Conservation (phyloP, 306 rosid genomes). For the Urtica urens region DNA sequence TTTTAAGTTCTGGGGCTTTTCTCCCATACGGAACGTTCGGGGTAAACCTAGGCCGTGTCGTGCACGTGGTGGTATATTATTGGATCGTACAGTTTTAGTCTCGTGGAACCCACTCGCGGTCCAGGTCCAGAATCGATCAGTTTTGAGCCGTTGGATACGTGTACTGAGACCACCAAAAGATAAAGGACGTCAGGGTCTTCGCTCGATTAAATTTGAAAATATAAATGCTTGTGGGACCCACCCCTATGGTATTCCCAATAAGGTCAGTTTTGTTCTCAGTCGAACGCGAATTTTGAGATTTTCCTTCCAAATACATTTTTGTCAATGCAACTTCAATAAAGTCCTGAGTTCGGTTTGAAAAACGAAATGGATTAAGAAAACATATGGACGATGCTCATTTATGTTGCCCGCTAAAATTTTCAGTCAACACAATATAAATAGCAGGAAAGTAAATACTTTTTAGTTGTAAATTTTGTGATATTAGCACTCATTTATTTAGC, state of each 20-base stretch:
- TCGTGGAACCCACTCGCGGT: not conserved
- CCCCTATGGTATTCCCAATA: conserved; percentile 42
- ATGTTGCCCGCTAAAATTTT: too few relatives aligned
- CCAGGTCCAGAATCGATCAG: not conserved
- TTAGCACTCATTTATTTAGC: too few relatives aligned
- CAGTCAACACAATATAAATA: too few relatives aligned
- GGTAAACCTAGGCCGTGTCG: not conserved
- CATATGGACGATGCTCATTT: too few relatives aligned
- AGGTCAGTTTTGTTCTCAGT: too few relatives aligned
- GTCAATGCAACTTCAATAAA: too few relatives aligned
- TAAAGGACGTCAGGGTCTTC: not conserved
- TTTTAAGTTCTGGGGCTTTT: conserved; percentile 13
- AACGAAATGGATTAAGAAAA: too few relatives aligned
- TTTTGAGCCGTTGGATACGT: conserved; percentile 15
- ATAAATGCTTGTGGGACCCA: conserved; percentile 29
- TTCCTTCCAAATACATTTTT: too few relatives aligned
- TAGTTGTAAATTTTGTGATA: too few relatives aligned
- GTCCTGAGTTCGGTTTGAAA: too few relatives aligned
- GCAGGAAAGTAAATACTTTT: too few relatives aligned
- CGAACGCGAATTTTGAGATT: too few relatives aligned
- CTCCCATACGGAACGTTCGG: not conserved
- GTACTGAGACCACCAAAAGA: not conserved
- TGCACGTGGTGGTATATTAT: conserved; percentile 6
- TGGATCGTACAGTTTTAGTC: not conserved
- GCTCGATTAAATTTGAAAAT: conserved; percentile 4